These are phyloP conservation scores for Diplodia scrobiculata DNA, from an alignment of 2,329 filamentous ascomycete species.

Conservation along the genomic window DNA sequence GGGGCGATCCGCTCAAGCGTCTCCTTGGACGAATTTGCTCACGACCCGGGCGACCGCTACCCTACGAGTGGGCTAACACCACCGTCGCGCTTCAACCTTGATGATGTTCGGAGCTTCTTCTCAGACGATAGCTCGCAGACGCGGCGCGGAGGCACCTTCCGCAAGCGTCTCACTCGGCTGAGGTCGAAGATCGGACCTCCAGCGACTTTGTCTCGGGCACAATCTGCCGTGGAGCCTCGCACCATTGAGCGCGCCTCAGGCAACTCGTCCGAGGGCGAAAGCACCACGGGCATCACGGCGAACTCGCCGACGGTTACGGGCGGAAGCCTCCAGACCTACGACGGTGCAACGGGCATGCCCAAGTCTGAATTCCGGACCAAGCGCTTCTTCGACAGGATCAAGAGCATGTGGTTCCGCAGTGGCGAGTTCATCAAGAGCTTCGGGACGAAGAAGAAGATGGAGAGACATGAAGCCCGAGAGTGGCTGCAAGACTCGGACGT, in stretches of 20 bases:
- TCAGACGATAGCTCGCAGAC: slow-evolving; percentile 43
- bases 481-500: slow-evolving; percentile 29
- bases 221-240: slow-evolving; percentile 30
- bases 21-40: slow-evolving; percentile 15
- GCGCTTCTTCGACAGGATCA: slow-evolving; percentile 45
- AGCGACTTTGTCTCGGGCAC: slow-evolving; percentile 28
- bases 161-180: slow-evolving; percentile 42
- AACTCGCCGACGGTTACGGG: slow-evolving; percentile 7
- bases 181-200: slow-evolving; percentile 32
- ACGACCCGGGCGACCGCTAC: slow-evolving; percentile 50
- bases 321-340: slow-evolving; percentile 18
- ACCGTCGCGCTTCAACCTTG: slow-evolving; percentile 45
- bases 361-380: slow-evolving; percentile 47
- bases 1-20: background rate
- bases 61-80: slow-evolving; percentile 51
- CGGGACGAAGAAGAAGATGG: slow-evolving; percentile 32
- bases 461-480: slow-evolving; percentile 27
- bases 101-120: slow-evolving; percentile 48
- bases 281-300: slow-evolving; percentile 1
- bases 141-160: slow-evolving; percentile 35
- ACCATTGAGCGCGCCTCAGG: background rate
- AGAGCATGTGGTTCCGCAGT: slow-evolving; percentile 41
- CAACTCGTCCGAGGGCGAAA: background rate
- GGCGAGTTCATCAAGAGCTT: slow-evolving; percentile 34
- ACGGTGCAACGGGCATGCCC: slow-evolving; percentile 44